These are phyloP conservation scores for Globisporangium mamillatum DNA, from an alignment of 352 stramenopile species.

Conservation along the genomic window DNA sequence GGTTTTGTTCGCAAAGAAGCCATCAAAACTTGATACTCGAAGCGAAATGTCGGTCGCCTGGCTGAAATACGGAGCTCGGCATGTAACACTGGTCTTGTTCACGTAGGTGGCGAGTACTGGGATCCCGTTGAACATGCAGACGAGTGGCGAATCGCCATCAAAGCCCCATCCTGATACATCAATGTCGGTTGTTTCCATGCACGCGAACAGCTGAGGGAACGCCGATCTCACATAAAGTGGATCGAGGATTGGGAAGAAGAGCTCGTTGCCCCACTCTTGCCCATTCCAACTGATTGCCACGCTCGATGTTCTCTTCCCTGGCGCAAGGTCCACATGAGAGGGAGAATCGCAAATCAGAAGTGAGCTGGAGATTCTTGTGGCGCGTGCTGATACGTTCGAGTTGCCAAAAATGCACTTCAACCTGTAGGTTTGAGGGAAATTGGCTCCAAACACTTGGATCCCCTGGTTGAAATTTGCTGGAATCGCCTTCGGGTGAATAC, in stretches of 20 bases:
- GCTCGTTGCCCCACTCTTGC: conserved; percentile 37
- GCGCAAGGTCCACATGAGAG: neutral
- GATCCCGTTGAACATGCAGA: conserved; percentile 37
- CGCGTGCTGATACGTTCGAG: neutral
- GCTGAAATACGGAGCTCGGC: conserved; percentile 23
- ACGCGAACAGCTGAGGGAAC: conserved; percentile 24
- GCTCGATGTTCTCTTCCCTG: conserved; percentile 1
- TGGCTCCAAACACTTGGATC: conserved; percentile 25
- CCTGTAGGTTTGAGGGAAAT: conserved; percentile 21
- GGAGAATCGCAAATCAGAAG: conserved; percentile 30
- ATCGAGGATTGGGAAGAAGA: conserved; percentile 17
- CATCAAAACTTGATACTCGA: conserved; percentile 32
- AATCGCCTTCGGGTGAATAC: conserved; percentile 20
- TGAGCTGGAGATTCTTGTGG: conserved; percentile 25
- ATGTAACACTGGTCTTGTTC: conserved; percentile 31
- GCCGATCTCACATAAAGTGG: conserved; percentile 26
- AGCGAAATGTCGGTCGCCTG: conserved; percentile 20
- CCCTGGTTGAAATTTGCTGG: conserved; percentile 37
- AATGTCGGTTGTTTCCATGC: conserved; percentile 18
- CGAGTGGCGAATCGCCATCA: conserved; percentile 22
- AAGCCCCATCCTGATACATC: conserved; percentile 36
- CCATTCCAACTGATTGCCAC: conserved; percentile 43
- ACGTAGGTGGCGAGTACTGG: conserved; percentile 28
- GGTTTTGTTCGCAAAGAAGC: conserved; percentile 21
- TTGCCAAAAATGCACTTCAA: conserved; percentile 28